Evolutionary conservation across 495 filamentous ascomycete genomes (phyloP), one percentile per base, ranked within the genome.

Genomic region (Zalerion maritima): DNA sequence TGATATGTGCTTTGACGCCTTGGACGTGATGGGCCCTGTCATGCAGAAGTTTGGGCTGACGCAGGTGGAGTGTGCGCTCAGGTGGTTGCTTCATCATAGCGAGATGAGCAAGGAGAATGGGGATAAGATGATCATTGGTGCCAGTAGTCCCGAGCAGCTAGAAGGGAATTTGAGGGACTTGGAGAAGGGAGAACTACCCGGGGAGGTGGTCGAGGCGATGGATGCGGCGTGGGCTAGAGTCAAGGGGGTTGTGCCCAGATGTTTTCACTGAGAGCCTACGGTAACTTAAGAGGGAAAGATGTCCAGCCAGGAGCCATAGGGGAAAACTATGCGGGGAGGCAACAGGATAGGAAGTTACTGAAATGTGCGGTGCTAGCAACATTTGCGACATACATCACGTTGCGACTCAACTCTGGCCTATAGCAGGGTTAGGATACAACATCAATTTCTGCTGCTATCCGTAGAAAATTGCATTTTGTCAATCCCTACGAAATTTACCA

Each of bases 51-150:
- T 58, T 25, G 50, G 52, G 1, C 32, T 70, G 16, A 60, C 55
- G 1, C 39, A 49, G 18, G 46, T 52, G 6, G 59, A 67, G 41
- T 53, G 52, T 32, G 64, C 63, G 5, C 36, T 67, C 29, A 34
- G 64, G 22, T 70, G 65, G 65, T 41, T 62, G 26, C 49, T 26
- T 23, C 53, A 66, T 31, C 63, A 70, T 41, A 49, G 43, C 2
- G 10, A 43, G 31, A 19, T 66, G 34, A 54, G 47, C 26, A 41
- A 40, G 19, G 46, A 60, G 37, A 29, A 46, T 11, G 48, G 48
- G 0, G 68, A 71, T 41, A 68, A 60, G 1, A 42, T 71, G n/a
- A 57, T 72, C 34, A 62, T 72, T 35, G 67, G 67, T 1, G 55
- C 60, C 1, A 64, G 60, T 32, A 65, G 52, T 29, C 38, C 52